Evolutionary conservation across 2,329 filamentous ascomycete species (phyloP).

Genomic region (Fusarium phyllophilum): DNA sequence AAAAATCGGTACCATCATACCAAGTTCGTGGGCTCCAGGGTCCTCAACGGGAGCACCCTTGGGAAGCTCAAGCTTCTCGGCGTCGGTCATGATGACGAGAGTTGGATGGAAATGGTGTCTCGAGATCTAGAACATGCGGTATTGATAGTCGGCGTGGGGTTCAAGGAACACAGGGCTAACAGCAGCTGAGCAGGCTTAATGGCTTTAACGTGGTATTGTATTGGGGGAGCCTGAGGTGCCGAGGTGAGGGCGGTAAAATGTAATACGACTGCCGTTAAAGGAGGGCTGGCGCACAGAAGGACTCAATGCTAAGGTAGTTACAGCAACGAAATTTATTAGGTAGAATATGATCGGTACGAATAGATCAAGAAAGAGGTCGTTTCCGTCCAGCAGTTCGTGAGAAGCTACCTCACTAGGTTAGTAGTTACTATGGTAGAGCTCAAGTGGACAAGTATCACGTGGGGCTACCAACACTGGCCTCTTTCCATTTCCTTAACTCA

Average conservation of each 20-base stretch:
- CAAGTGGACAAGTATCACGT: conserved; percentile 41
- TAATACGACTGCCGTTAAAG: conserved; percentile 2
- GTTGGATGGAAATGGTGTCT: conserved; percentile 6
- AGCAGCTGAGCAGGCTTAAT: conserved; percentile 19
- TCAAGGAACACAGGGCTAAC: conserved; percentile 9
- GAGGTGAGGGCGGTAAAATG: conserved; percentile 3
- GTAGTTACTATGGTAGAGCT: conserved; percentile 3
- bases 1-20: conserved; percentile 49
- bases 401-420: background rate
- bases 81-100: conserved; percentile 43
- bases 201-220: conserved; percentile 8
- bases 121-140: conserved; percentile 34
- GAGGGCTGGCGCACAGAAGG: background rate
- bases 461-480: conserved; percentile 19
- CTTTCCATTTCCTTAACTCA: background rate
- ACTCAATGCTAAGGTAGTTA: background rate
- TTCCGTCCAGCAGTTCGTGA: conserved; percentile 16
- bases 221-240: conserved; percentile 2
- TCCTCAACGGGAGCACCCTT: conserved; percentile 55
- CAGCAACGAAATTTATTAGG: conserved; percentile 10
- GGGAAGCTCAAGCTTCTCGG: conserved; percentile 48
- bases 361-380: conserved; percentile 29
- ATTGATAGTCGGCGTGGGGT: conserved; percentile 36
- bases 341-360: conserved; percentile 1
- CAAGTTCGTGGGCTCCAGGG: conserved; percentile 69